Evolutionary conservation across 352 stramenopile genomes (phyloP), one percentile per base, ranked within the genome.

Genomic region (Globisporangium perplexum): DNA sequence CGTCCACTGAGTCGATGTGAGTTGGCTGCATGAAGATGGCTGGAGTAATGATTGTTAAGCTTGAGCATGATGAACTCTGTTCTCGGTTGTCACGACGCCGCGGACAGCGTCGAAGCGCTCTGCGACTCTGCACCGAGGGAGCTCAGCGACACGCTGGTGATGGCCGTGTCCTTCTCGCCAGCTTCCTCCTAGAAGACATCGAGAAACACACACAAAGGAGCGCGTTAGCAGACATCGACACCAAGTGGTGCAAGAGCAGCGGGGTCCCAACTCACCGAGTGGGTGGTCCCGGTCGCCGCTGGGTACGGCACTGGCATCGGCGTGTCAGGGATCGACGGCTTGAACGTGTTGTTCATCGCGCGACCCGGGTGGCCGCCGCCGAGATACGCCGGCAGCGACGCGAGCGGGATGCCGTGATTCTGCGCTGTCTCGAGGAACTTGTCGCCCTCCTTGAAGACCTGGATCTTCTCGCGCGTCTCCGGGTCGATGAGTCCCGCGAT

Each of bases 381-480:
- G 39, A 93, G 61, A 49, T 78, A 83, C 15, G 48, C 61, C 2
- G 83, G 83, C 14, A 93, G 65, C 23, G 79, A 78, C 18, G 63
- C 64, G 20, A 86, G 41, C 26, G 77, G 68, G 48, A 90, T 82
- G 38, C 79, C 79, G 50, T 88, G 71, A 24, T 75, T 78, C 52
- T 86, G 64, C 14, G 76, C 69, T 1, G 69, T 69, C 36, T 83
- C 66, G 3, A 86, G 44, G 55, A 88, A 89, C 20, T 72, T 68
- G 39, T 72, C 71, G 38, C 62, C 60, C 28, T 88, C 74, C 62
- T 88, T 90, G 55, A 90, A 83, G 23, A 94, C 80, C 63, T 90
- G 68, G 53, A 92, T 90, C 68, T 94, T 94, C 51, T 90, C 74
- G 30, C 73, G 71, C n/a, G 81, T 89, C 47, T 87, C 79, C 0